Evolutionary conservation across 208 protist genomes (phyloP).

Genomic region (Polymyxa betae): DNA sequence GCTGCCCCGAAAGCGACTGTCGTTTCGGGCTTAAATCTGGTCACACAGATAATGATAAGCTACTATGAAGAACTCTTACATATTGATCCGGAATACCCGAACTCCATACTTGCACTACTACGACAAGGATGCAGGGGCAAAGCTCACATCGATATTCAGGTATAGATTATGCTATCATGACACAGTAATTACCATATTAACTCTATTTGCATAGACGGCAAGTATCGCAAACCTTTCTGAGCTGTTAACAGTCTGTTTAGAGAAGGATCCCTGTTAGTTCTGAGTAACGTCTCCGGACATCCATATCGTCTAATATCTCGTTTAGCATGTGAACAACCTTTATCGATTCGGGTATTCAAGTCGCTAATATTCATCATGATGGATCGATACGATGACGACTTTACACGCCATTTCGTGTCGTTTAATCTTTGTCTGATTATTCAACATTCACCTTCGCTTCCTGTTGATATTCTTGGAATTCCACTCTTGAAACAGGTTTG

Average conservation of each 20-base stretch:
- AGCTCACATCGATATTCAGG: background rate
- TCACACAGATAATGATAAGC: background rate
- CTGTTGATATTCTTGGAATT: background rate
- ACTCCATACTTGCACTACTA: background rate
- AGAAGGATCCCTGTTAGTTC: background rate
- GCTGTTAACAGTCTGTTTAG: background rate
- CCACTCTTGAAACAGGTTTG: conserved; percentile 34
- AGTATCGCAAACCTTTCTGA: background rate
- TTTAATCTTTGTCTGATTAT: background rate
- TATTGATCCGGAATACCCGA: background rate
- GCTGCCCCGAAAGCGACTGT: background rate
- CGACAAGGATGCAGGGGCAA: background rate
- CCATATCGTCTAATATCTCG: no score
- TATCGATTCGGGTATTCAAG: background rate
- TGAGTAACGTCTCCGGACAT: background rate
- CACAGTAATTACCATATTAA: background rate
- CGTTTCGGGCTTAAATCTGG: background rate
- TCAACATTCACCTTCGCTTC: background rate
- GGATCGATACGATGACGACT: conserved; percentile 21
- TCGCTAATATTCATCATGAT: background rate
- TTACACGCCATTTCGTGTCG: conserved; percentile 8
- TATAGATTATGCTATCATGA: background rate
- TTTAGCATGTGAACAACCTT: background rate
- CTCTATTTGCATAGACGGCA: background rate
- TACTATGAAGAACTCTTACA: background rate